Evolutionary conservation across 2,329 filamentous ascomycete genomes (phyloP), one percentile per base, ranked within the genome.

Genomic region (Periconia sp.): DNA sequence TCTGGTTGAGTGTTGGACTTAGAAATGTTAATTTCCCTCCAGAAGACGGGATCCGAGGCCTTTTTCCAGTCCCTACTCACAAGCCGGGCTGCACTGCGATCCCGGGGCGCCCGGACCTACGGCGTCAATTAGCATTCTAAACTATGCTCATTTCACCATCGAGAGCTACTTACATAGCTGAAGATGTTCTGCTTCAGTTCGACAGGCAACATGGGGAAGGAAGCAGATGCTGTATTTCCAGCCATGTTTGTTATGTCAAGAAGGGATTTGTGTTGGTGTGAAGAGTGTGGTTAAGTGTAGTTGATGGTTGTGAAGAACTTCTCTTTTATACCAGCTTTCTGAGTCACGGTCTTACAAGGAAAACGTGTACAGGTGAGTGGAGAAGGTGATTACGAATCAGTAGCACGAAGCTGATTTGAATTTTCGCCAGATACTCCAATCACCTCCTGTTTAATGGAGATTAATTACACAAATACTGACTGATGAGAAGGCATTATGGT

Each of bases 121-220:
- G 27, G 13, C 13, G 19, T 18, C 19, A 27, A 7, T 14, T 31
- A 14, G 31, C 14, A 19, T 15, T 45, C 23, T 7, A n/a, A 6
- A 27, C 5, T n/a, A 15, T 7, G 15, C 9, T 27, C 23, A 45
- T n/a, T 10, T 10, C 31, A 3, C 23, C 6, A 20, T 31, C 31
- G 2, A 47, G 31, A 2, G n/a, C 13, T 18, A 47, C 27, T 37
- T 9, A 47, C 31, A 37, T 30, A 47, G 15, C 5, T 18, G 30
- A 47, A 47, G n/a, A 47, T 31, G 19, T 47, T 35, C 18, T 23
- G n/a, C 20, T 47, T 47, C 27, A 47, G 11, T 37, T 47, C 45
- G 27, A 19, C 9, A 2, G 45, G 23, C 13, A 47, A 27, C n/a
- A 6, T 31, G 13, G 17, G 15, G 17, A 45, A 45, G 41, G n/a